phyloP scores from a whole-genome alignment of 75 land plant genomes.

The Pinus taeda region DNA sequence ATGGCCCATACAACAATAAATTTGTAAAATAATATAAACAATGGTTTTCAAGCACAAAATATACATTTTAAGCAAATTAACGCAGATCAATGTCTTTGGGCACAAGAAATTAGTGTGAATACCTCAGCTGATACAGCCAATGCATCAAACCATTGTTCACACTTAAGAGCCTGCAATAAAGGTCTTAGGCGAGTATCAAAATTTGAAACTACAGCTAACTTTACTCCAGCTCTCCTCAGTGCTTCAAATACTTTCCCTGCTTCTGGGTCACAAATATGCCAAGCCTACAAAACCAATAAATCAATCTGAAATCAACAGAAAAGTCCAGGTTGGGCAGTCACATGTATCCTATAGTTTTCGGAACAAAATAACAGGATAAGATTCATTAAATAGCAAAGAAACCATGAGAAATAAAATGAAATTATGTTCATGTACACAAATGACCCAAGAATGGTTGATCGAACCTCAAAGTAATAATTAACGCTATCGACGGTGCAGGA shows the following conservation, averaged over 20 bases:
- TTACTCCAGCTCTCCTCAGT: slow-evolving; percentile 70
- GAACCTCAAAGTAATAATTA: too few species aligned
- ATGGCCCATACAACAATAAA: not conserved
- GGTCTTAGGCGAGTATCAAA: slow-evolving; percentile 85
- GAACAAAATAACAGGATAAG: too few species aligned
- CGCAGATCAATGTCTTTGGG: not conserved
- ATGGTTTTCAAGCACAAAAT: not conserved
- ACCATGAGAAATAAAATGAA: too few species aligned
- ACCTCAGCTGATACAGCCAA: slow-evolving; percentile 92
- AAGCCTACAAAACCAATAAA: slow-evolving; percentile 48
- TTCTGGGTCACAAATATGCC: slow-evolving; percentile 83
- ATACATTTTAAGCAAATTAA: not conserved
- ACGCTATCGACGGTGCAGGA: too few species aligned
- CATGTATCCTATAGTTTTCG: too few species aligned
- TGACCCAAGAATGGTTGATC: too few species aligned
- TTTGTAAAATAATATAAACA: not conserved
- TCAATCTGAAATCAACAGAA: not conserved
- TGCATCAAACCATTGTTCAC: slow-evolving; percentile 94
- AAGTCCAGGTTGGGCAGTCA: not conserved
- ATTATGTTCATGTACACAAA: too few species aligned
- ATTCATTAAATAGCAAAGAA: too few species aligned
- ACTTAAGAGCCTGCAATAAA: slow-evolving; percentile 58
- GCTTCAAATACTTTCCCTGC: slow-evolving; percentile 75
- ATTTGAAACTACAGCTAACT: slow-evolving; percentile 83
- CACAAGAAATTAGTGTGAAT: not conserved